phyloP scores from a whole-genome alignment of 768 basidiomycete genomes.

The Podaxis carcinomalis region DNA sequence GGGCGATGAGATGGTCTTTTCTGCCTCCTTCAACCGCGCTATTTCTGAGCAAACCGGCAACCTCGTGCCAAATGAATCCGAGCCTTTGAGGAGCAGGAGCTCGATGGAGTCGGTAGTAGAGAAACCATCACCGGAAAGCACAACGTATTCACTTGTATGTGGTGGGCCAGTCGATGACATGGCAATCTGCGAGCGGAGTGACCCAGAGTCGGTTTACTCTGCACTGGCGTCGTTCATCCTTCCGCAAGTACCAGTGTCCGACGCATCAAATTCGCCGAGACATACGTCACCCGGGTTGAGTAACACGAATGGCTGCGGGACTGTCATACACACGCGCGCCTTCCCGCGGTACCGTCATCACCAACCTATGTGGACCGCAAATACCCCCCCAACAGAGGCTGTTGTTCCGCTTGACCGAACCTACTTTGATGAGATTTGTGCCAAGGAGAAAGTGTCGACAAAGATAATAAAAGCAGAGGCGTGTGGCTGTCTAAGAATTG shows the following conservation, averaged over 20 bases:
- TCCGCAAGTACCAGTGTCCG: slow-evolving; percentile 29
- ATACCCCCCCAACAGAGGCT: slow-evolving; percentile 43
- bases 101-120: slow-evolving; percentile 4
- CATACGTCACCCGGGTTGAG: slow-evolving; percentile 14
- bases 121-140: slow-evolving; percentile 17
- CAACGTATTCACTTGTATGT: slow-evolving; percentile 25
- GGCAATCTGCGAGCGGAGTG: not conserved
- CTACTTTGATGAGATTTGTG: slow-evolving; percentile 11
- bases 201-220: slow-evolving; percentile 11
- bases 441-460: slow-evolving; percentile 8
- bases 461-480: slow-evolving; percentile 7
- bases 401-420: slow-evolving; percentile 41
- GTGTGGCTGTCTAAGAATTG: slow-evolving; percentile 4
- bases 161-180: slow-evolving; percentile 18
- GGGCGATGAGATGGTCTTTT: slow-evolving; percentile 14
- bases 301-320: slow-evolving; percentile 57
- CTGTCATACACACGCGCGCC: slow-evolving; percentile 53
- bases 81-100: slow-evolving; percentile 10
- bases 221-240: slow-evolving; percentile 25
- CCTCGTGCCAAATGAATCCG: slow-evolving; percentile 17
- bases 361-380: slow-evolving; percentile 52
- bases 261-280: slow-evolving; percentile 19
- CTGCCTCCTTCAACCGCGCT: slow-evolving; percentile 2
- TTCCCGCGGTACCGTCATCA: slow-evolving; percentile 18
- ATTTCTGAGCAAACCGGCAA: slow-evolving; percentile 6